A percentile compares a stretch with the other conserved stretches of the same genome.
Conservation (phyloP, 1,139 yeast genomes). For the Diutina scorzettiae region DNA sequence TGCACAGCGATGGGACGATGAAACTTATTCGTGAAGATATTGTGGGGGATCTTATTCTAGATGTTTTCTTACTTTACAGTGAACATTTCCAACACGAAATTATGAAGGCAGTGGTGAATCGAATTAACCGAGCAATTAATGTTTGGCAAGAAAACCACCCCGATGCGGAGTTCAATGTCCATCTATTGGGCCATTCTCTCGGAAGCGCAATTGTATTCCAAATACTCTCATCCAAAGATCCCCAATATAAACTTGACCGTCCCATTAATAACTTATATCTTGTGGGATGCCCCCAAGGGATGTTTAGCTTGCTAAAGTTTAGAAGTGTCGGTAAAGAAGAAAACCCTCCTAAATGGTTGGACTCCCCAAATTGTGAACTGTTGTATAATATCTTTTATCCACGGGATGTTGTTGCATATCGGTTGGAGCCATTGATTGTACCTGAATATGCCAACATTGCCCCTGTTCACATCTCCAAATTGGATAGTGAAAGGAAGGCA, state of each 20-base stretch:
- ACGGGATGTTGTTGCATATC: conserved; percentile 79
- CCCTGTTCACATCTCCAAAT: background rate
- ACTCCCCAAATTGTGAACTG: conserved; percentile 44
- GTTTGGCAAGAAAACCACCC: conserved; percentile 58
- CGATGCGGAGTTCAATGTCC: conserved; percentile 63
- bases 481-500: conserved; percentile 12
- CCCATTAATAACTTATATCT: conserved; percentile 73
- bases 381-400: conserved; percentile 76
- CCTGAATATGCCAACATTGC: conserved; percentile 36
- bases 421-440: conserved; percentile 70
- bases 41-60: conserved; percentile 78
- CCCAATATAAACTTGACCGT: conserved; percentile 38
- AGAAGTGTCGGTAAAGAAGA: conserved; percentile 30
- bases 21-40: conserved; percentile 32
- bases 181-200: conserved; percentile 80
- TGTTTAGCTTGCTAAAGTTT: conserved; percentile 60
- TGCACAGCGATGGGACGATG: conserved; percentile 66
- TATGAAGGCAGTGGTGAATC: conserved; percentile 49
- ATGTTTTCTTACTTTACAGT: conserved; percentile 76
- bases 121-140: conserved; percentile 58
- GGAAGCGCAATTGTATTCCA: conserved; percentile 85
- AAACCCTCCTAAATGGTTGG: conserved; percentile 8
- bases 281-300: conserved; percentile 85
- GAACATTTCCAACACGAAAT: conserved; percentile 56
- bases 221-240: conserved; percentile 49